Base-by-base conservation (phyloP, 1,284 basidiomycete species). In the Ustilago loliicola region DNA sequence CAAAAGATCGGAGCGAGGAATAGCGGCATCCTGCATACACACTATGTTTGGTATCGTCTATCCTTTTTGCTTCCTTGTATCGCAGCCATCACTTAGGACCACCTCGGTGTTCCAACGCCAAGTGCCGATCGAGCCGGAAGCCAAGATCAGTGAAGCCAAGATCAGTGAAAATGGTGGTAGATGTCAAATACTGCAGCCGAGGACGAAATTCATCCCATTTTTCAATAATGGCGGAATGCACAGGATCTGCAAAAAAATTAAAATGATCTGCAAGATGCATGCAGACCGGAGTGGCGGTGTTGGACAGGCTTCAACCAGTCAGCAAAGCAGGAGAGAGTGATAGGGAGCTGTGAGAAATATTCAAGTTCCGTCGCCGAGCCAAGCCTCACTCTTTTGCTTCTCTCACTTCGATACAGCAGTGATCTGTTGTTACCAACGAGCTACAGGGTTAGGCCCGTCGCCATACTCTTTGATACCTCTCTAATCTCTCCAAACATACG, bases 211-310 rank as follows among this genome's bases (percentile, higher is more conserved):
- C 9, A 25, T 55, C 27, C 27, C 23, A 23, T 32, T 57, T 45
- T 21, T 45, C 3, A 45, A 21, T 10, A 50, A 40, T 21, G 21
- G 21, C 2, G 17, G 17, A 23, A 25, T 32, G 21, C 10, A 11
- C 15, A 23, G 13, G 45, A 23, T 47, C 45, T 47, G n/a, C 45
- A 47, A n/a, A n/a, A n/a, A n/a, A n/a, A 21, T 17, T 40, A 3
- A 6, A 27, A 13, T 29, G 29, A 62, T 55, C 50, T 61, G 25
- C 51, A 23, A 50, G n/a, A 52, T 66, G 63, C 63, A 66, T 66
- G 63, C 63, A 54, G 13, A 21, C 45, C 63, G 63, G 63, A 47
- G 34, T n/a, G 48, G 56, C 63, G 63, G 63, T 59, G 63, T 66
- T 66, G 34, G 61, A 56, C 60, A 61, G 36, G 34, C 3, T 5